These are phyloP conservation scores for Poa annua DNA, from an alignment of 176 grass and related monocot genomes.

Conservation along the genomic window DNA sequence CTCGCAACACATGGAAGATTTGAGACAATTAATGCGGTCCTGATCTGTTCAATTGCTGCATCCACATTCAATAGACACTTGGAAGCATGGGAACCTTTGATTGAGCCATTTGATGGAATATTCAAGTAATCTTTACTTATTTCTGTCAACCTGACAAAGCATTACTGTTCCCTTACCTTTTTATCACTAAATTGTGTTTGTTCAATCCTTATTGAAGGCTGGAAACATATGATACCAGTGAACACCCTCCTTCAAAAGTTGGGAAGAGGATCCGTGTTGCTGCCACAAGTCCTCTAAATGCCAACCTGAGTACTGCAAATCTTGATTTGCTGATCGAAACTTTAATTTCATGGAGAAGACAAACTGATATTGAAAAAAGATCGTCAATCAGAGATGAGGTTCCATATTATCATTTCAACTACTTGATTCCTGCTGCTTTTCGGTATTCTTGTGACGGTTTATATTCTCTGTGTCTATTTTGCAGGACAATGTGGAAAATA, in stretches of 20 bases:
- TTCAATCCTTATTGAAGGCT: constrained; percentile 65
- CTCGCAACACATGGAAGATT: constrained; percentile 88
- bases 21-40: constrained; percentile 88
- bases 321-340: constrained; percentile 90
- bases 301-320: constrained; percentile 83
- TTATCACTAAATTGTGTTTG: constrained; percentile 40
- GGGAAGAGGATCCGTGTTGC: constrained; percentile 84
- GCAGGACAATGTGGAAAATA: constrained; percentile 61
- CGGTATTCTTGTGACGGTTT: neutral
- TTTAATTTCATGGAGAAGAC: constrained; percentile 86
- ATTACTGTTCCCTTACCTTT: constrained; percentile 22
- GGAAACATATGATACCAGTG: constrained; percentile 86
- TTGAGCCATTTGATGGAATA: constrained; percentile 99
- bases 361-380: constrained; percentile 75
- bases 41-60: constrained; percentile 91
- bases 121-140: constrained; percentile 74
- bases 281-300: constrained; percentile 79
- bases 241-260: constrained; percentile 79
- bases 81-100: constrained; percentile 95
- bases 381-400: constrained; percentile 78
- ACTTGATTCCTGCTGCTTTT: neutral
- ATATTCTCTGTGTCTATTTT: constrained; percentile 27
- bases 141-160: constrained; percentile 11
- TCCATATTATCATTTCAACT: constrained; percentile 36
- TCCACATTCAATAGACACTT: constrained; percentile 98